A percentile compares a stretch with the other conserved stretches of the same genome.
Conservation (phyloP, 2,329 filamentous ascomycete genomes). For the Sordariomycetes sp. region DNA sequence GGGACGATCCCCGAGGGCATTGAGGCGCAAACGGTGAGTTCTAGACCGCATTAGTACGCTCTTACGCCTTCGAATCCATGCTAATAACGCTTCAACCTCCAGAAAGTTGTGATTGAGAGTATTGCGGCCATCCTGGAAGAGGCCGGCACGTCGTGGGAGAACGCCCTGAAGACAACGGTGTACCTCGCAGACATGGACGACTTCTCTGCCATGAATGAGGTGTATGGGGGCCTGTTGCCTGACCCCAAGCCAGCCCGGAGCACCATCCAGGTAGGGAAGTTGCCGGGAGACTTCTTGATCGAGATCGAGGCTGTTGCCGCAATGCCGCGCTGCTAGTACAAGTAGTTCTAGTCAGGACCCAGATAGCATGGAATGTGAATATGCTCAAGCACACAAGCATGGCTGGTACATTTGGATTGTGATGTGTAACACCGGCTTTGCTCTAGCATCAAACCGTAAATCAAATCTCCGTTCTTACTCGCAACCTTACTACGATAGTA, state of each 20-base stretch:
- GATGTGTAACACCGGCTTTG: too few species aligned
- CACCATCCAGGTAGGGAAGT: constrained; percentile 10
- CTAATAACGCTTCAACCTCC: not conserved
- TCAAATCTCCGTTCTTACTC: too few species aligned
- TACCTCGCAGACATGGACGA: constrained; percentile 12
- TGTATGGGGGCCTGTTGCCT: constrained; percentile 10
- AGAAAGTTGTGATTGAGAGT: constrained; percentile 8
- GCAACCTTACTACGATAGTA: too few species aligned
- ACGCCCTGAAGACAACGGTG: constrained; percentile 11
- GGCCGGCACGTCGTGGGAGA: constrained; percentile 11
- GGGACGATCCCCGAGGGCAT: constrained; percentile 11
- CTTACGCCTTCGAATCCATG: too few species aligned
- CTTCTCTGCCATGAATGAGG: constrained; percentile 11
- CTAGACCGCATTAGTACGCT: not conserved
- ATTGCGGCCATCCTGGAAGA: constrained; percentile 10
- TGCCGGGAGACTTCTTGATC: constrained; percentile 9
- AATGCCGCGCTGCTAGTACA: not conserved
- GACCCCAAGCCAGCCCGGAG: constrained; percentile 8
- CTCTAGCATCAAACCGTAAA: too few species aligned
- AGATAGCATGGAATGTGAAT: too few species aligned
- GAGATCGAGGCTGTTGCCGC: constrained; percentile 10
- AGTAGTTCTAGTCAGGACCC: too few species aligned
- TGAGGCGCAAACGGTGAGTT: constrained; percentile 10
- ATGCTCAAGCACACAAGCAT: too few species aligned
- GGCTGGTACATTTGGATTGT: too few species aligned